These are phyloP conservation scores for Tolypocladium inflatum DNA, from an alignment of 2,329 filamentous ascomycete species.

Conservation along the genomic window DNA sequence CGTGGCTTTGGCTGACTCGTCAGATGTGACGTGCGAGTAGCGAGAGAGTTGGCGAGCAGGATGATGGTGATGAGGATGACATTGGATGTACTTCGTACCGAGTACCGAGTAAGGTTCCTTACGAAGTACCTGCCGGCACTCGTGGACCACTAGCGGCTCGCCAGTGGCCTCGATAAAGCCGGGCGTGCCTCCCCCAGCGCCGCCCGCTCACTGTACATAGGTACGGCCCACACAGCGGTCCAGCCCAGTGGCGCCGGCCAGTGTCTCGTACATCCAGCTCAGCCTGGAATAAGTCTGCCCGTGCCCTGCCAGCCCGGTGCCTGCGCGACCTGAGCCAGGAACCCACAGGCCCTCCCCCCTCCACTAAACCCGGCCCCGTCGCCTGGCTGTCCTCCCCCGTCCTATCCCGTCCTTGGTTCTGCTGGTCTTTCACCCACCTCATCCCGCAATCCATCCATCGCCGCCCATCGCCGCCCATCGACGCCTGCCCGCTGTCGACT, in stretches of 20 bases:
- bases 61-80: too few relatives aligned
- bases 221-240: too few relatives aligned
- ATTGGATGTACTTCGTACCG: too few relatives aligned
- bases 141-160: too few relatives aligned
- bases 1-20: too few relatives aligned
- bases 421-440: neutral
- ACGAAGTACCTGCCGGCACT: neutral
- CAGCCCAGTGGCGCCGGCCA: too few relatives aligned
- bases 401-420: neutral
- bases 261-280: too few relatives aligned
- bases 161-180: too few relatives aligned
- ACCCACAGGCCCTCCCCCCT: neutral
- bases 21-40: too few relatives aligned
- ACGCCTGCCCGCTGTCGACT: neutral
- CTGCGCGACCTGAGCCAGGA: neutral
- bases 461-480: neutral
- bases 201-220: neutral
- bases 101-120: too few relatives aligned
- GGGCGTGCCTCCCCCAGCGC: too few relatives aligned
- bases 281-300: neutral
- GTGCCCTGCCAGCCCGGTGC: neutral
- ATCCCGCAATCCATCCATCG: neutral
- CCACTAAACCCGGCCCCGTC: neutral
- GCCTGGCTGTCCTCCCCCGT: neutral
- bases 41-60: too few relatives aligned